Percentiles rank a stretch among this genome's conserved stretches.
phyloP scores from a whole-genome alignment of 768 basidiomycete genomes.

The Suillus americanus region DNA sequence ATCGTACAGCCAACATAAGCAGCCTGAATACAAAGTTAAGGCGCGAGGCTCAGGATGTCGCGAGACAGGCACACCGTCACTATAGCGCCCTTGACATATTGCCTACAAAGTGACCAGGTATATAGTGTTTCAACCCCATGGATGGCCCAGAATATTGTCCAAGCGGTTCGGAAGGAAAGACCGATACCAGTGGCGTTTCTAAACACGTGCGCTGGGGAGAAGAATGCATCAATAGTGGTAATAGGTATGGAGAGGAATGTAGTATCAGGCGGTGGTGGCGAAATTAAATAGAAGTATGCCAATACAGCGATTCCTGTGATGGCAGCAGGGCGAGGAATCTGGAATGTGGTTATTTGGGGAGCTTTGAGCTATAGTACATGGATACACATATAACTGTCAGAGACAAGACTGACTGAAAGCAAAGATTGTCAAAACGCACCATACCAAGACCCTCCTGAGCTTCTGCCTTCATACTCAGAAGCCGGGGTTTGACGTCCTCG shows the following conservation, averaged over 20 bases:
- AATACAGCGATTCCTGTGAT: slow-evolving; percentile 23
- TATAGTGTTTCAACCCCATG: slow-evolving; percentile 31
- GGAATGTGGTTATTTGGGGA: slow-evolving; percentile 61
- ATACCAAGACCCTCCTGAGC: slow-evolving; percentile 81
- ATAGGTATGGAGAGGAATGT: slow-evolving; percentile 15
- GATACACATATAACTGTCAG: neutral
- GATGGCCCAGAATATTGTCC: slow-evolving; percentile 5
- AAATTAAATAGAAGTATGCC: slow-evolving; percentile 17
- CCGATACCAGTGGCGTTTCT: slow-evolving; percentile 16
- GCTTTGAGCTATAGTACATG: slow-evolving; percentile 48
- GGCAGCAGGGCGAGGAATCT: slow-evolving; percentile 39
- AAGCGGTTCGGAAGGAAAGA: slow-evolving; percentile 12
- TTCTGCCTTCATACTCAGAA: slow-evolving; percentile 77
- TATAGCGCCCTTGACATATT: slow-evolving; percentile 21
- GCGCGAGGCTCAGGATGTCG: neutral
- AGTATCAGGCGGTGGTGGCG: slow-evolving; percentile 12
- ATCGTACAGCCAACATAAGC: slow-evolving; percentile 54
- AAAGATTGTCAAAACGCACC: slow-evolving; percentile 41
- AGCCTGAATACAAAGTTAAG: slow-evolving; percentile 34
- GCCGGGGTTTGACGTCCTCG: slow-evolving; percentile 78
- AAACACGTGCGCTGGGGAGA: slow-evolving; percentile 21
- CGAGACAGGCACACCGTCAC: slow-evolving; percentile 17
- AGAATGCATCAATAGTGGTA: slow-evolving; percentile 12
- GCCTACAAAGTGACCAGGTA: slow-evolving; percentile 28
- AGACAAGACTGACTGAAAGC: neutral